These are phyloP conservation scores for Venturia carpophila DNA, from an alignment of 2,329 filamentous ascomycete genomes.

Conservation along the genomic window DNA sequence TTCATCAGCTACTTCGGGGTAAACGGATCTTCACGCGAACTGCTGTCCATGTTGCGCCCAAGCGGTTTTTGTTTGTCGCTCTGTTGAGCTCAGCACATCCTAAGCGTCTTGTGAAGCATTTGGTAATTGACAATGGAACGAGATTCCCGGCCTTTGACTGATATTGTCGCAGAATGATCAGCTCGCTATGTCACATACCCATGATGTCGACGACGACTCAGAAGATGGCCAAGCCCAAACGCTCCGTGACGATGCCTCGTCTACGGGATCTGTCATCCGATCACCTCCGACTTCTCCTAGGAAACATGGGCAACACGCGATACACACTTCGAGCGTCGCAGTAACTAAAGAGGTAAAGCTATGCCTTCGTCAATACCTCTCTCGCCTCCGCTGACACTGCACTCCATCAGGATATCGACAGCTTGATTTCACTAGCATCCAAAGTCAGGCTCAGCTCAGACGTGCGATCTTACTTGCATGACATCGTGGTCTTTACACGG, in stretches of 20 bases:
- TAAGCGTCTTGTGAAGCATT: slow-evolving; percentile 34
- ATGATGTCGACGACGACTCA: slow-evolving; percentile 55
- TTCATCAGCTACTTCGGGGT: slow-evolving; percentile 64
- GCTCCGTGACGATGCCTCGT: slow-evolving; percentile 27
- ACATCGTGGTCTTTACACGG: slow-evolving; percentile 78
- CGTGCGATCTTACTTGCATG: slow-evolving; percentile 74
- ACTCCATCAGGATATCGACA: slow-evolving; percentile 42
- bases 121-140: slow-evolving; percentile 26
- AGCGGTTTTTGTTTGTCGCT: slow-evolving; percentile 71
- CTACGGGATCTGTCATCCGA: slow-evolving; percentile 33
- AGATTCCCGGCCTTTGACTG: slow-evolving; percentile 27
- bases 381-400: not conserved
- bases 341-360: slow-evolving; percentile 40
- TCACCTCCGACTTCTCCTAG: slow-evolving; percentile 23
- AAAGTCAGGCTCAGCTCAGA: slow-evolving; percentile 63
- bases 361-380: not conserved
- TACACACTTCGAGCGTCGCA: slow-evolving; percentile 24
- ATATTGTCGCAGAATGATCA: slow-evolving; percentile 65
- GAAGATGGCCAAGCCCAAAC: slow-evolving; percentile 26
- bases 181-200: slow-evolving; percentile 82
- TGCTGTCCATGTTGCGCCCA: slow-evolving; percentile 64
- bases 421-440: slow-evolving; percentile 51
- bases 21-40: slow-evolving; percentile 70
- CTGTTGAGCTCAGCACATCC: slow-evolving; percentile 45
- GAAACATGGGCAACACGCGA: slow-evolving; percentile 21